Percentiles rank a stretch among this genome's conserved stretches.
These are phyloP conservation scores for Claviceps arundinis DNA, from an alignment of 2,329 filamentous ascomycete genomes.

Conservation along the genomic window DNA sequence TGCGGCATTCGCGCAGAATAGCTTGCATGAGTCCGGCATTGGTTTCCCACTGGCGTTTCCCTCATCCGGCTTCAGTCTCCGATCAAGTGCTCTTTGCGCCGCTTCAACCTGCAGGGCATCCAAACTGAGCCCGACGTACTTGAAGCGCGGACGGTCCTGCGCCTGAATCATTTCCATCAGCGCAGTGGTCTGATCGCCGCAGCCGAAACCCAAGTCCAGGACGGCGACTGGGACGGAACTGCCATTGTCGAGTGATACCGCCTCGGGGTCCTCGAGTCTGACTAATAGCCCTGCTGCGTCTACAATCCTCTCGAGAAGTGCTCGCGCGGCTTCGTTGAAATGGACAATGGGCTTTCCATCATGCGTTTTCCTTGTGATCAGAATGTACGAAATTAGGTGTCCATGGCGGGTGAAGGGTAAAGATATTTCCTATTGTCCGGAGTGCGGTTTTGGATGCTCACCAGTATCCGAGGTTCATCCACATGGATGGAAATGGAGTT, in stretches of 20 bases:
- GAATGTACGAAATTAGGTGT: neutral
- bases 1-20: conserved; percentile 38
- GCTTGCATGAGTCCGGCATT: conserved; percentile 12
- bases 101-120: conserved; percentile 29
- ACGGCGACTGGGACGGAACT: conserved; percentile 25
- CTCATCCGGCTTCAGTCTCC: conserved; percentile 11
- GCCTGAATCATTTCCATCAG: conserved; percentile 20
- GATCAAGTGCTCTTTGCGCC: conserved; percentile 19
- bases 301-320: conserved; percentile 35
- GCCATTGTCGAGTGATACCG: neutral
- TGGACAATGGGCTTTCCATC: conserved; percentile 18
- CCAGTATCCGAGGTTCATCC: conserved; percentile 54
- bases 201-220: conserved; percentile 45
- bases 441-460: conserved; percentile 17
- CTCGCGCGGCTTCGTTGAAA: conserved; percentile 33
- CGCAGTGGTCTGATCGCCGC: conserved; percentile 42
- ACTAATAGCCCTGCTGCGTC: conserved; percentile 25
- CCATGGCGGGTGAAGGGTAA: neutral
- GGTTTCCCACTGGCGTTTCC: neutral
- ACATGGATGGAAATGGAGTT: conserved; percentile 36
- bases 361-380: conserved; percentile 14
- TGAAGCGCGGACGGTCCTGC: conserved; percentile 16
- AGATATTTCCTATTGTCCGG: neutral
- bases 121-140: conserved; percentile 41
- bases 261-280: neutral